Conservation (phyloP, 495 filamentous ascomycete genomes). For the Parachaetomium inaequale region DNA sequence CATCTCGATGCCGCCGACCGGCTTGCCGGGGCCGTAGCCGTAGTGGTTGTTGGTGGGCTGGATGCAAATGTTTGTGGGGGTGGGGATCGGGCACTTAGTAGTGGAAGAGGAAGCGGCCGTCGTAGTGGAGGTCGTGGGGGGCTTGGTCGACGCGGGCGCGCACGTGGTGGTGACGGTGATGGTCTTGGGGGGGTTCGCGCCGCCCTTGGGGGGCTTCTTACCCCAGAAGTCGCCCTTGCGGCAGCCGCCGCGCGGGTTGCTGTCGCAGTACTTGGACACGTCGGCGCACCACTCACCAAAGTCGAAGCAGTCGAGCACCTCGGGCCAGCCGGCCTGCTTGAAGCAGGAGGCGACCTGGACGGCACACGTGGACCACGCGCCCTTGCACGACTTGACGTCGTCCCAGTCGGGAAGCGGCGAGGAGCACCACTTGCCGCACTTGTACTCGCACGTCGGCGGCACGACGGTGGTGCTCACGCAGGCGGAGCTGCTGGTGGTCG, state of each 20-base stretch:
- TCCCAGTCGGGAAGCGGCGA: constrained; percentile 44
- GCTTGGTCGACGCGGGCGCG: constrained; percentile 19
- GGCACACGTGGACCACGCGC: constrained; percentile 36
- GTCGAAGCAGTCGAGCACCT: constrained; percentile 42
- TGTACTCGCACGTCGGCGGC: constrained; percentile 47
- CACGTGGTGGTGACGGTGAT: constrained; percentile 33
- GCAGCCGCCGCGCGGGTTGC: constrained; percentile 16
- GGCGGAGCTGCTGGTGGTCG: constrained; percentile 38
- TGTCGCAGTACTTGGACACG: constrained; percentile 39
- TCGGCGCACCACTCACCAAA: constrained; percentile 43
- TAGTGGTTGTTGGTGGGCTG: constrained; percentile 38
- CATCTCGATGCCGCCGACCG: constrained; percentile 47
- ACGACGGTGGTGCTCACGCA: constrained; percentile 41
- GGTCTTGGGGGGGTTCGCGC: constrained; percentile 30
- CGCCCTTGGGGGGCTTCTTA: constrained; percentile 37
- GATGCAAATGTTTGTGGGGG: constrained; percentile 44
- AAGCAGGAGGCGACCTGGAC: constrained; percentile 49
- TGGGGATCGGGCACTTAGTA: constrained; percentile 39
- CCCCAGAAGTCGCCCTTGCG: constrained; percentile 35
- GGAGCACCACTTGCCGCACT: constrained; percentile 51
- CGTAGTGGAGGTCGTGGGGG: constrained; percentile 24
- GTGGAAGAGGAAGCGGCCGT: constrained; percentile 19
- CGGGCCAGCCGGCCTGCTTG: constrained; percentile 45
- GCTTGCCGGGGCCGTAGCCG: constrained; percentile 39
- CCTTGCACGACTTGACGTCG: constrained; percentile 37